Conservation (phyloP, 2,329 filamentous ascomycete species). For the Curvularia eragrostidis region DNA sequence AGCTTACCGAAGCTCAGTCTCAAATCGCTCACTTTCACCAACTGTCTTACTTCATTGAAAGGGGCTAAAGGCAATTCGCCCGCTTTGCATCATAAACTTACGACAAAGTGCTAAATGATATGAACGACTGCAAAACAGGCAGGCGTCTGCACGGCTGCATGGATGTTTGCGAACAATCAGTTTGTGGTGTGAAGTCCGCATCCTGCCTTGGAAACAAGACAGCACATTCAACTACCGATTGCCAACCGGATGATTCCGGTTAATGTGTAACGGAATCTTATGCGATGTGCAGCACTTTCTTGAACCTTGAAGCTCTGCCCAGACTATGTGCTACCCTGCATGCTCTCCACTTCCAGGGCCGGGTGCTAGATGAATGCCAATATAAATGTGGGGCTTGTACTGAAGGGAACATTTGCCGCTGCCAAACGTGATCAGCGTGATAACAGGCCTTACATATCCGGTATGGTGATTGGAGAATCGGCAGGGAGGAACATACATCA, state of each 20-base stretch:
- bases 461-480: slow-evolving; percentile 28
- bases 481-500: slow-evolving; percentile 9
- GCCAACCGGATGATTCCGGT: not conserved
- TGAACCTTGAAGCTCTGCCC: slow-evolving; percentile 1
- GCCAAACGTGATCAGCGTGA: slow-evolving; percentile 28
- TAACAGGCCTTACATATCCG: slow-evolving; percentile 18
- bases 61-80: not conserved
- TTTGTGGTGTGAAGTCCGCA: not conserved
- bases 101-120: not conserved
- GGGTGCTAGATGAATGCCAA: slow-evolving; percentile 28
- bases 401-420: slow-evolving; percentile 23
- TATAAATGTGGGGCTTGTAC: slow-evolving; percentile 25
- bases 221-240: slow-evolving; percentile 9
- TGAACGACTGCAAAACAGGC: not conserved
- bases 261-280: slow-evolving; percentile 6
- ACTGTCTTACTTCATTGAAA: not conserved
- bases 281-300: not conserved
- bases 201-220: not conserved
- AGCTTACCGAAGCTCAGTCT: not conserved
- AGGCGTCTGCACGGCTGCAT: not conserved
- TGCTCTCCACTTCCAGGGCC: slow-evolving; percentile 32
- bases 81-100: not conserved
- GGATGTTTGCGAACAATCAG: not conserved
- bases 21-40: not conserved
- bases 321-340: slow-evolving; percentile 5